Conservation (phyloP, 106 monocot species). For the Ottelia alismoides region DNA sequence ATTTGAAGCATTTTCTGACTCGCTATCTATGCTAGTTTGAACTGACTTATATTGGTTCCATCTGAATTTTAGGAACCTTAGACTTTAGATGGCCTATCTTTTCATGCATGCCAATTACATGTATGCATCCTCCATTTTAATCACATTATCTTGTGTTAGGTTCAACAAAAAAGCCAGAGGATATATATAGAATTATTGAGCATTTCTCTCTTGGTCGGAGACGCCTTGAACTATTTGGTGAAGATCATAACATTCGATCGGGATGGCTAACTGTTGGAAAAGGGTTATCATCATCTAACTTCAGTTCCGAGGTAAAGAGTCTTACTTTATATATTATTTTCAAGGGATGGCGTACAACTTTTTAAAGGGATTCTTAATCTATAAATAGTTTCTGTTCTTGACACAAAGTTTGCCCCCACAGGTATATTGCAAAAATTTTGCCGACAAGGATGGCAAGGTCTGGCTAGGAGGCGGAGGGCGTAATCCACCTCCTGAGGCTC, state of each 20-base stretch:
- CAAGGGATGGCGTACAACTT: no score
- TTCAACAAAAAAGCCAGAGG: constrained; percentile 92
- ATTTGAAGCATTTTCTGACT: no score
- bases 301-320: constrained; percentile 59
- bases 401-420: constrained; percentile 9
- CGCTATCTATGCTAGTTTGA: no score
- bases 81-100: constrained; percentile 82
- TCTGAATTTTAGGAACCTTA: no score
- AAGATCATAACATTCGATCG: constrained; percentile 92
- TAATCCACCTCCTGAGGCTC: constrained; percentile 85
- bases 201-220: constrained; percentile 92
- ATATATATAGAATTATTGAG: constrained; percentile 93
- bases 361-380: no score
- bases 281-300: constrained; percentile 89
- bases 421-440: constrained; percentile 58
- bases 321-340: not conserved
- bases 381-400: no score
- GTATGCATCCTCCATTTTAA: no score
- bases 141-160: no score
- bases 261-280: constrained; percentile 95
- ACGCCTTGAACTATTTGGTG: constrained; percentile 92
- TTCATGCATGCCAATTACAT: constrained; percentile 89
- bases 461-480: constrained; percentile 94
- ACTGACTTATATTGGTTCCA: no score
- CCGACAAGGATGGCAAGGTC: constrained; percentile 90